Base-by-base conservation (phyloP, 2,329 filamentous ascomycete genomes). In the Ophiostoma fasciatum region DNA sequence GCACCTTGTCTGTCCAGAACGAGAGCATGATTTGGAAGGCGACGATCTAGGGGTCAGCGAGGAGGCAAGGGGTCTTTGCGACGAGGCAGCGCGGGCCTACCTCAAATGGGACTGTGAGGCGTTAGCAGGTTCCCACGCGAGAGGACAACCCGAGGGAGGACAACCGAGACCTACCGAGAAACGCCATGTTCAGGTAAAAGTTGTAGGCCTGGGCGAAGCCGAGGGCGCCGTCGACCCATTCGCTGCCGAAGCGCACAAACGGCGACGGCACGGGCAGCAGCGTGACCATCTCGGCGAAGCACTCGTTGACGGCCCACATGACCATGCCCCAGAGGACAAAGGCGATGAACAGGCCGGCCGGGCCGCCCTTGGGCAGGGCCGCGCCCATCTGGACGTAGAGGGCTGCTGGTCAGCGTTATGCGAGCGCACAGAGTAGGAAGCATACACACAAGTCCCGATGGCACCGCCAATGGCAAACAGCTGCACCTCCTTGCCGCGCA, bases 231-330 rank as follows among this genome's bases (percentile, higher is more conserved):
- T 65, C 61, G 26, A 64, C 61, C 36, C 35, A 45, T 3, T 39
- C 36, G 18, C 41, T 31, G 33, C 36, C 80, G 48, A 85, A 82
- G 19, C 77, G 74, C 49, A 85, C 80, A 52, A 87, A 85, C 0
- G 79, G 78, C 28, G 78, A 82, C 0, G 78, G 82, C 36, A 85
- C 80, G 7, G 81, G 80, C 3, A 82, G 60, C 44, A 79, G 82
- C 0, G 77, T 80, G 7, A 82, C 78, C 78, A 84, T 82, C 52
- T 84, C 80, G 11, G 77, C 75, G 59, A 81, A 71, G 50, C 50
- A 52, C 31, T 51, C 43, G 40, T 53, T 77, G 31, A 77, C 61
- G 32, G 66, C 64, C 18, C 77, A 62, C 44, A 77, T 71, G 28
- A 76, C 65, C 27, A 33, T 46, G 50, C 43, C 46, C 71, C 71